These are phyloP conservation scores for Cordyceps javanica DNA, from an alignment of 2,329 filamentous ascomycete genomes.

Conservation along the genomic window DNA sequence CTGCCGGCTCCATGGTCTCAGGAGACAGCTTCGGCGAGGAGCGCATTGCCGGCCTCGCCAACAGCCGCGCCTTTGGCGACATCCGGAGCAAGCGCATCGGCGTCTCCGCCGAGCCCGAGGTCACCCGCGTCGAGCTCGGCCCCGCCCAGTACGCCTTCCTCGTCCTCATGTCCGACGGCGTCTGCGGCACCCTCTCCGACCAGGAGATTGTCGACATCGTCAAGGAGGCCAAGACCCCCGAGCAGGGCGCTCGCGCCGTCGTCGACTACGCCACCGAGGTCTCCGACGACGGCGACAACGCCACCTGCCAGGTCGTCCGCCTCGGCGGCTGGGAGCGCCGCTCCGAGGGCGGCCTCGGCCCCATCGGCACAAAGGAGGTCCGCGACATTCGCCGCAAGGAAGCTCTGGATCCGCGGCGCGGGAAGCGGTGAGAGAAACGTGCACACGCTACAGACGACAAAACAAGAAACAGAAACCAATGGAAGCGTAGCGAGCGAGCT, in stretches of 20 bases:
- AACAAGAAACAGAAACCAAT: not conserved
- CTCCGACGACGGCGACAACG: constrained; percentile 59
- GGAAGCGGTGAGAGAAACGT: not conserved
- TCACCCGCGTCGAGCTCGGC: constrained; percentile 69
- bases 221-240: constrained; percentile 88
- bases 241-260: constrained; percentile 72
- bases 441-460: too few relatives aligned
- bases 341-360: constrained; percentile 79
- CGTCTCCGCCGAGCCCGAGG: constrained; percentile 88
- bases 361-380: constrained; percentile 86
- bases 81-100: constrained; percentile 87
- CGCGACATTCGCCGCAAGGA: constrained; percentile 77
- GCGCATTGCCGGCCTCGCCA: constrained; percentile 86
- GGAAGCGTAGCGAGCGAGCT: not conserved
- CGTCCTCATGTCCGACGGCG: constrained; percentile 81
- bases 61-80: constrained; percentile 91
- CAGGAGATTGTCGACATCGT: constrained; percentile 95
- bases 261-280: constrained; percentile 88
- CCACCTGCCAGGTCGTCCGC: constrained; percentile 60
- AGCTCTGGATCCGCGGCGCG: constrained; percentile 66
- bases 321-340: constrained; percentile 66
- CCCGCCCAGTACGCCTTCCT: constrained; percentile 86
- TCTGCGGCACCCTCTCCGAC: constrained; percentile 78
- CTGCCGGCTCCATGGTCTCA: constrained; percentile 72
- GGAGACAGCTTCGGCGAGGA: constrained; percentile 93